Base-by-base conservation (phyloP, 768 basidiomycete species). In the Kwoniella heveanensis region DNA sequence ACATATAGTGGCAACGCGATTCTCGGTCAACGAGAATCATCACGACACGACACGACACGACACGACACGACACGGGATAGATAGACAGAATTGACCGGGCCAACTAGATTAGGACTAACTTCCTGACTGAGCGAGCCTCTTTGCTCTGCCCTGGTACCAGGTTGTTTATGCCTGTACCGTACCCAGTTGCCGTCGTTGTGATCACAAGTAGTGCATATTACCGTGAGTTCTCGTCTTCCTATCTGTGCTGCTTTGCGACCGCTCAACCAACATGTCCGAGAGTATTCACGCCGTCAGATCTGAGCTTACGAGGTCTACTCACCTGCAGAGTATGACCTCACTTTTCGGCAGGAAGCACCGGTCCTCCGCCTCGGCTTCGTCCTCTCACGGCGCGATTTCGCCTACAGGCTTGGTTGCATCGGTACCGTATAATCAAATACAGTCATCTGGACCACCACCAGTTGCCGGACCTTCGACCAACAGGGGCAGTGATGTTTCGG, bases 401-500 rank as follows among this genome's bases (percentile, higher is more conserved):
- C 66, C 65, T 17, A 57, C 57, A 5, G 68, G 65, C 8, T 52
- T 70, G 10, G 65, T 29, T 24, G 48, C 61, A 13, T 70, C 68
- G 22, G 61, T 66, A 4, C 69, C 69, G 9, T 70, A 70, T 37
- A 63, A 67, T 49, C 65, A 66, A n/a, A 21, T 66, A 1, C 48
- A 65, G n/a, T 60, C 68, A 1, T 61, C 62, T 19, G 37, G 56
- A 10, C 57, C 57, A 27, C 44, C 63, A 2, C 69, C 69, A 3
- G 53, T 60, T 1, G 62, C 69, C 21, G 68, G 65, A 26, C 61
- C 68, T 2, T 60, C 60, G 19, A 36, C 60, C 26, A 62, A 46
- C 29, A 47, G 57, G 32, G 47, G 55, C 19, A 44, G 26, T 21
- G 64, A 65, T 50, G 24, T 60, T 15, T 29, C 60, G n/a, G 58